Evolutionary conservation across 495 filamentous ascomycete species (phyloP), one percentile per base, ranked within the genome.

Genomic region (Daldinia concentrica): DNA sequence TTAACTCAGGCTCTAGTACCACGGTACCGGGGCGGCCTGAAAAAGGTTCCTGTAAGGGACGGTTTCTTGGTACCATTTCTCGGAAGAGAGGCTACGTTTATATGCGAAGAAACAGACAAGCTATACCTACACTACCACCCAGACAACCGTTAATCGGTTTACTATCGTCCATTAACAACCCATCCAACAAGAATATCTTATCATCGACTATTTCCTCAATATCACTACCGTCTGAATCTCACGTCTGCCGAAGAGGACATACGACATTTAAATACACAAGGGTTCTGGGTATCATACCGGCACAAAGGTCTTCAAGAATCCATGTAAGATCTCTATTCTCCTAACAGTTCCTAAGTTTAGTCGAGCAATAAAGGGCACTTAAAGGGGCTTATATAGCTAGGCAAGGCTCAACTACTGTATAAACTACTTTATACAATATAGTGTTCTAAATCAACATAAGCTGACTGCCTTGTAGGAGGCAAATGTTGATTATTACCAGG

Each of bases 301-400:
- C n/a, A 52, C 22, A 58, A 64, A 43, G 52, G 5, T 27, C 12
- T 55, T 64, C 22, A 1, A 26, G 32, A 45, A 54, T 52, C 57
- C 26, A 59, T 14, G 27, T 54, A 48, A 48, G 43, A 24, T 19
- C 17, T 22, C 43, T 41, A 41, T 41, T 41, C 39, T 41, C 24
- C n/a, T 48, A 48, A 0, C 17, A 48, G 43, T 24, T 48, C 43
- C 17, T 48, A 48, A 22, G 8, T 19, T 19, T 19, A 48, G 43
- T 24, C 43, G 24, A 48, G 17, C 17, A 48, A 48, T 12, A 11
- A 48, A 48, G n/a, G 5, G 8, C 17, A 24, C 14, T 11, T 4
- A 48, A 48, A 48, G 17, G 17, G 17, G n/a, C 2, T 8, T 19
- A 7, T 45, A 17, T 17, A 0, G 43, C 17, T 8, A 48, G 43